Base-by-base conservation (phyloP, 352 stramenopile genomes). In the Peronospora farinosa region DNA sequence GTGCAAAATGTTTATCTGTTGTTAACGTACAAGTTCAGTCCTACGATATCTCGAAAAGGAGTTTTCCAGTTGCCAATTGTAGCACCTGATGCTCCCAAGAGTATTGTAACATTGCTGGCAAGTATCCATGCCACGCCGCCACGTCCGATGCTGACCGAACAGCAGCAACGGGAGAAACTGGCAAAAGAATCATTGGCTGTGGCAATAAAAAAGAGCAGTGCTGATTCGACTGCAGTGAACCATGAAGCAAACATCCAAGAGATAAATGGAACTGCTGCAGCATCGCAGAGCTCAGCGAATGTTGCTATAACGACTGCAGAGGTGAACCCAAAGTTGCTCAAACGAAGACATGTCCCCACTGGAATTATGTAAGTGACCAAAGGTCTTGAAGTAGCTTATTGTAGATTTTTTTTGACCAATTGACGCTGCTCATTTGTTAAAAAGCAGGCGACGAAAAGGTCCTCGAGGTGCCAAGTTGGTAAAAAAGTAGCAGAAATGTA, bases 11-110 rank as follows among this genome's bases (percentile, higher is more conserved):
- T 75, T 46, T 36, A 57, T 10, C 57, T 84, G 47, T 19, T 62
- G 27, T 57, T 86, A 17, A 84, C 70, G 44, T 88, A 88, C 68
- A 71, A 72, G 57, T 86, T 88, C 51, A 78, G 70, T 23, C 48
- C 69, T 11, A 72, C 54, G 3, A 76, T 86, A 27, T 76, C 65
- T 11, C 63, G 74, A 25, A 81, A 74, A 30, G 74, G 73, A 31
- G 16, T 52, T 32, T 77, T 88, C 25, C 59, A 57, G 16, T 40
- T 88, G 25, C 47, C 57, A 11, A 60, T 79, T 12, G 60, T 80
- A 3, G 61, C 60, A 0, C 23, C 16, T 0, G 43, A 67, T 41
- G 47, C 63, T 4, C 60, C 68, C 0, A 11, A 51, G 15, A 65
- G 61, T 38, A 45, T 88, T 0, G 53, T 82, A 27, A 48, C 37